These are phyloP conservation scores for Dictyostelium discoideum DNA, from an alignment of 78 protist species.

Conservation along the genomic window DNA sequence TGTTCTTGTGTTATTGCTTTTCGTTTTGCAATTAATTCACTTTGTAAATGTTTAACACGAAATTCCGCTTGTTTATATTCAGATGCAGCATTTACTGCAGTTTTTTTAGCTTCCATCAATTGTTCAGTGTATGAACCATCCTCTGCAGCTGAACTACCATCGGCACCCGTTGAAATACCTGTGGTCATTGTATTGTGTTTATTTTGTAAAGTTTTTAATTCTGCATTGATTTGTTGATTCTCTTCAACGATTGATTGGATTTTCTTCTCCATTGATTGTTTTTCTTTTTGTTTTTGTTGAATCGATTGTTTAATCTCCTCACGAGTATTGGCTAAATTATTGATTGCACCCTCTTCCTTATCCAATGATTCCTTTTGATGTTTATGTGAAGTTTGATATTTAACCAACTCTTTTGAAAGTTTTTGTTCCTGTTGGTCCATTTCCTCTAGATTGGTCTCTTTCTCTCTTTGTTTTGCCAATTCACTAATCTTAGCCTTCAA, in stretches of 20 bases:
- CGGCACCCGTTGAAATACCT: slow-evolving; percentile 56
- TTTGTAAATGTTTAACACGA: slow-evolving; percentile 45
- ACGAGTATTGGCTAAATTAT: neutral
- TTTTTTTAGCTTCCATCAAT: slow-evolving; percentile 74
- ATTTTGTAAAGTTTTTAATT: slow-evolving; percentile 37
- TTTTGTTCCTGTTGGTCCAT: slow-evolving; percentile 52
- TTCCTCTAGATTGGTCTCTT: slow-evolving; percentile 10
- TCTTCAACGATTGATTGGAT: slow-evolving; percentile 51
- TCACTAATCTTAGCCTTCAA: neutral
- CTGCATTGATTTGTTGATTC: neutral
- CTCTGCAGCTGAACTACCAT: neutral
- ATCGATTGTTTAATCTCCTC: slow-evolving; percentile 19
- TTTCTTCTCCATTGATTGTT: neutral
- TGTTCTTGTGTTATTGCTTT: neutral
- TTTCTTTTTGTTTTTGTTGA: slow-evolving; percentile 52
- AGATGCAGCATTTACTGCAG: slow-evolving; percentile 26
- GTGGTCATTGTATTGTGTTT: slow-evolving; percentile 44
- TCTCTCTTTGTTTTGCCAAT: neutral
- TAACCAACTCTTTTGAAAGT: slow-evolving; percentile 78
- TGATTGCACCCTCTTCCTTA: slow-evolving; percentile 29
- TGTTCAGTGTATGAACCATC: slow-evolving; percentile 74
- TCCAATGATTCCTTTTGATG: slow-evolving; percentile 46
- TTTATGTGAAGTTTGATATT: slow-evolving; percentile 24
- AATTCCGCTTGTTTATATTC: slow-evolving; percentile 70
- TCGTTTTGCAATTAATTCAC: slow-evolving; percentile 26